Conservation (phyloP, 2,329 filamentous ascomycete species). For the Davidsoniella australis region DNA sequence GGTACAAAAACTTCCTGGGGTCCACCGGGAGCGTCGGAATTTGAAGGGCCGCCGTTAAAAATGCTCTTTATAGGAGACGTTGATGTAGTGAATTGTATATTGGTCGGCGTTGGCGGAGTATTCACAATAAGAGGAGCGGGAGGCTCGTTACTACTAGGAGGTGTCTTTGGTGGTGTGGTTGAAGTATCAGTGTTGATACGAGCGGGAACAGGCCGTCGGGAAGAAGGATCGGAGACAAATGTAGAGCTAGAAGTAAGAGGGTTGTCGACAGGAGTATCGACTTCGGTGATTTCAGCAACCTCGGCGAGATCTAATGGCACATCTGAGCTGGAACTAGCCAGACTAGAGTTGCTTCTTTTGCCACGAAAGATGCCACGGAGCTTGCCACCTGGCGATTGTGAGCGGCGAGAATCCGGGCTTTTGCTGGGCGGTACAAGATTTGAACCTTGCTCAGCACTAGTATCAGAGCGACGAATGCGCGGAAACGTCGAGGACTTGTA, state of each 20-base stretch:
- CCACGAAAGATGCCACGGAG: constrained; percentile 54
- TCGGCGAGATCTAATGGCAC: too few species aligned
- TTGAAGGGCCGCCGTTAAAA: background rate
- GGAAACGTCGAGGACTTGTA: constrained; percentile 9
- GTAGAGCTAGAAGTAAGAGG: background rate
- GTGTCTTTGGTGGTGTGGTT: constrained; percentile 29
- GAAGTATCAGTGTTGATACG: constrained; percentile 5
- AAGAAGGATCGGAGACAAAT: background rate
- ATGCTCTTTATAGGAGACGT: constrained; percentile 12
- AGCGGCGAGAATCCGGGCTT: constrained; percentile 30
- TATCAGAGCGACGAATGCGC: constrained; percentile 4
- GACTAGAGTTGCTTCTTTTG: constrained; percentile 26
- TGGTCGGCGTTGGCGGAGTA: constrained; percentile 48
- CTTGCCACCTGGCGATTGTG: constrained; percentile 52
- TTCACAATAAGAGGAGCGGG: constrained; percentile 41
- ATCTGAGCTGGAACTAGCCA: constrained; percentile 17
- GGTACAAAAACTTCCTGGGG: background rate
- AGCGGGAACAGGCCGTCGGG: constrained; percentile 3
- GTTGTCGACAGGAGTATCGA: background rate
- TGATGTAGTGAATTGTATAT: constrained; percentile 20
- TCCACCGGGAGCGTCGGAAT: too few species aligned
- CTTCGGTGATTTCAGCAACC: background rate
- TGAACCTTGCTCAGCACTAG: background rate
- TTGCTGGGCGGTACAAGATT: constrained; percentile 25
- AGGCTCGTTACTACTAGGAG: constrained; percentile 22